Evolutionary conservation across 352 stramenopile species (phyloP).

Genomic region (Globisporangium emineosum): DNA sequence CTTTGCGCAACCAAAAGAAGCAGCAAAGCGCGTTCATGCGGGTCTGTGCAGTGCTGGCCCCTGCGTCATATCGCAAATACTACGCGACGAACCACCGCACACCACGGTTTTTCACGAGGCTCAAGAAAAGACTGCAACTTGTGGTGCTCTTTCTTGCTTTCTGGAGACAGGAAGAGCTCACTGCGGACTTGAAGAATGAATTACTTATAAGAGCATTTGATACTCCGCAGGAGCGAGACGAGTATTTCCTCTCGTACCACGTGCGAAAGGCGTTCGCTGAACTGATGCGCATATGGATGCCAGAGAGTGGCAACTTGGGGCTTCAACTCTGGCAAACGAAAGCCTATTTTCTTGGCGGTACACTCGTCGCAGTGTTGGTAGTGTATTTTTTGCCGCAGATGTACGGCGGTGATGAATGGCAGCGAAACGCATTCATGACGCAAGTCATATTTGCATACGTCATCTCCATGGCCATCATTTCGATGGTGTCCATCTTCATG

Average conservation of each 20-base stretch:
- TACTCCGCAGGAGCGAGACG: constrained; percentile 23
- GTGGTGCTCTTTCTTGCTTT: constrained; percentile 42
- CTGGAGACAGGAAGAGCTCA: constrained; percentile 55
- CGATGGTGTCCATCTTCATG: constrained; percentile 17
- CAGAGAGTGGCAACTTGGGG: constrained; percentile 49
- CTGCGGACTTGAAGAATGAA: constrained; percentile 37
- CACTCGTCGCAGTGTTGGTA: constrained; percentile 19
- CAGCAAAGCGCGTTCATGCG: neutral
- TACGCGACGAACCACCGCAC: neutral
- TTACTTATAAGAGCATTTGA: constrained; percentile 35
- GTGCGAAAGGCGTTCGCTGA: constrained; percentile 39
- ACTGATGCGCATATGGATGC: constrained; percentile 58
- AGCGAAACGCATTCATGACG: constrained; percentile 37
- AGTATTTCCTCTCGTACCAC: constrained; percentile 43
- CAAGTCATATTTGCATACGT: constrained; percentile 38
- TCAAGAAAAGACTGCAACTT: constrained; percentile 16
- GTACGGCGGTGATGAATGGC: neutral
- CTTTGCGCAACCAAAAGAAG: constrained; percentile 9
- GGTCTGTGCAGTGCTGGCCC: neutral
- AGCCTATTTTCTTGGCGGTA: constrained; percentile 33
- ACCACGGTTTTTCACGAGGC: neutral
- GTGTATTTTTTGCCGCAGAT: constrained; percentile 15
- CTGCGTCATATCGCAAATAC: constrained; percentile 10
- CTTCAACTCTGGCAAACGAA: constrained; percentile 46
- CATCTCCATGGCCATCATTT: constrained; percentile 33